Conservation (phyloP, 495 filamentous ascomycete genomes). For the Aspergillus baeticus region DNA sequence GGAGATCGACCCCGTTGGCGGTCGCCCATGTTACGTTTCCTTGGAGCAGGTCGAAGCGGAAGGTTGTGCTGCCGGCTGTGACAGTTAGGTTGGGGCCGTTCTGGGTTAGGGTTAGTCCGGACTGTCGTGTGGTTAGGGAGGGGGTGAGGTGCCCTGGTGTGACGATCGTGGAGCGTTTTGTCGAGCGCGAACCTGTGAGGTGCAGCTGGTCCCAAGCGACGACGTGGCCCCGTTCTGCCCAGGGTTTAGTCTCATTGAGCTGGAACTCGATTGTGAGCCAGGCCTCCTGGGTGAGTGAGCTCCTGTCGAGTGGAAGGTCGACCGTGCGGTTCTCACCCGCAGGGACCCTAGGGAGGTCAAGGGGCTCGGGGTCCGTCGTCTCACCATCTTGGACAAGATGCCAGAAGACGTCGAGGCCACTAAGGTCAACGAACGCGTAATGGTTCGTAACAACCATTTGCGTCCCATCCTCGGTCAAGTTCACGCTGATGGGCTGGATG, state of each 20-base stretch:
- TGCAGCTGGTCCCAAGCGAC: conserved; percentile 53
- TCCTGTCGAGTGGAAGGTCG: not conserved
- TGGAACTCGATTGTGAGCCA: conserved; percentile 50
- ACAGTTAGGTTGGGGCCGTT: not conserved
- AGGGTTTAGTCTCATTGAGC: conserved; percentile 33
- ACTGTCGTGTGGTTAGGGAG: not conserved
- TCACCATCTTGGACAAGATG: conserved; percentile 36
- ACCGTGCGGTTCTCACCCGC: not conserved
- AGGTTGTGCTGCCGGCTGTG: conserved; percentile 1
- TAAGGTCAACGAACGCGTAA: conserved; percentile 52
- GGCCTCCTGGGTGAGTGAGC: conserved; percentile 26
- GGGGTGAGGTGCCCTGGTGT: conserved; percentile 12
- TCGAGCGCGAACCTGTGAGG: conserved; percentile 19
- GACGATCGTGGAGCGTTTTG: conserved; percentile 1
- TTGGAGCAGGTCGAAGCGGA: conserved; percentile 20
- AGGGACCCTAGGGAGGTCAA: not conserved
- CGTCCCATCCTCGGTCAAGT: conserved; percentile 18
- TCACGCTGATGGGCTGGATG: conserved; percentile 45
- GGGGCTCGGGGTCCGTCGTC: conserved; percentile 20
- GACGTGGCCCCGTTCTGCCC: conserved; percentile 46
- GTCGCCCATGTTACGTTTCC: conserved; percentile 22
- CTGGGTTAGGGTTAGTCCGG: not conserved
- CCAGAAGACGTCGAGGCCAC: conserved; percentile 48
- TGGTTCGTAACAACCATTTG: conserved; percentile 47
- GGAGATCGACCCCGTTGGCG: conserved; percentile 8